A percentile compares a stretch with the other conserved stretches of the same genome.
These are phyloP conservation scores for Psilocybe sp. DNA, from an alignment of 768 basidiomycete genomes.

Conservation along the genomic window DNA sequence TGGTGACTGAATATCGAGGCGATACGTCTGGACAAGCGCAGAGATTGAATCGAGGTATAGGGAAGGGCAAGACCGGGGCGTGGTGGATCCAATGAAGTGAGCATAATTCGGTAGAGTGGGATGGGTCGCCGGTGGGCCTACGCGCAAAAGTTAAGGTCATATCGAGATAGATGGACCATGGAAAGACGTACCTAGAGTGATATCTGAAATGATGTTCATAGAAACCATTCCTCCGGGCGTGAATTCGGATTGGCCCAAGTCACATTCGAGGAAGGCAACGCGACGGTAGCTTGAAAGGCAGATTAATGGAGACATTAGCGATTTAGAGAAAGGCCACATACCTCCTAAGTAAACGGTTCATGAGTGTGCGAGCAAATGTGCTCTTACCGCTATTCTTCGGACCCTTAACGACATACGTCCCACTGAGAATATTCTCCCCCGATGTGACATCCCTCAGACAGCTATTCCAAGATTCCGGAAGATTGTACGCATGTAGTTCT, in stretches of 20 bases:
- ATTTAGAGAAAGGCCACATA: slow-evolving; percentile 26
- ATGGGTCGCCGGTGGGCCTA: slow-evolving; percentile 90
- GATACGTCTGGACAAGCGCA: slow-evolving; percentile 64
- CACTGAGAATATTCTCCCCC: slow-evolving; percentile 19
- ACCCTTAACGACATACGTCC: slow-evolving; percentile 72
- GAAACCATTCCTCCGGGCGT: slow-evolving; percentile 84
- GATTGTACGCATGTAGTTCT: slow-evolving; percentile 33
- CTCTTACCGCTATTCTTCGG: slow-evolving; percentile 90
- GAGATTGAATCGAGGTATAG: slow-evolving; percentile 71
- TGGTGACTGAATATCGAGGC: slow-evolving; percentile 61
- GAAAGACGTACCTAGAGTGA: slow-evolving; percentile 59
- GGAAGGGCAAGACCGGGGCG: slow-evolving; percentile 74
- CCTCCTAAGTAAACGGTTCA: slow-evolving; percentile 66
- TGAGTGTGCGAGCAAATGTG: slow-evolving; percentile 71
- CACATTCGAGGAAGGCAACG: slow-evolving; percentile 93
- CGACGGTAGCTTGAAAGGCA: slow-evolving; percentile 51
- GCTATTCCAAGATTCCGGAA: slow-evolving; percentile 36
- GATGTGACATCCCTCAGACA: slow-evolving; percentile 26
- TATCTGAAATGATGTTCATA: slow-evolving; percentile 64
- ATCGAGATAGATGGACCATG: not conserved
- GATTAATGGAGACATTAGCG: not conserved
- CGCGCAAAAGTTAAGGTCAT: not conserved
- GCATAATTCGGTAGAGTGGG: slow-evolving; percentile 65
- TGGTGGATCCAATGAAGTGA: slow-evolving; percentile 79
- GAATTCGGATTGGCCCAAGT: slow-evolving; percentile 93